Base-by-base conservation (phyloP, 345 rosid species). In the Noccaea caerulescens region DNA sequence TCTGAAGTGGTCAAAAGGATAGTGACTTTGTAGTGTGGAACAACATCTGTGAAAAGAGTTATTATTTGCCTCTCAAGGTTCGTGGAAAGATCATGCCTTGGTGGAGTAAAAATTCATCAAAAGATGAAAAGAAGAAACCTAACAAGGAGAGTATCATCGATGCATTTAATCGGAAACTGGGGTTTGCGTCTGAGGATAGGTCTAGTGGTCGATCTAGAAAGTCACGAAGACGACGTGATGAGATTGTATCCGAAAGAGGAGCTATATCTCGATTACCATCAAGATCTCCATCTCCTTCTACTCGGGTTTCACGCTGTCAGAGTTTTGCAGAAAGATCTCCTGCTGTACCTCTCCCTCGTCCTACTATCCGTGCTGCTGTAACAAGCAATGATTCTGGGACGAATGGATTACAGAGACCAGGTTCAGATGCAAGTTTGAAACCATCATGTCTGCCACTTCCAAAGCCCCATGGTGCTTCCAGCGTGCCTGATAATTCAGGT, bases 261-360 rank as follows among this genome's bases (percentile, higher is more conserved):
- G 85, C 86, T 53, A 76, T 77, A 27, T 91, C 95, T 72, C 84
- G 80, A 41, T 80, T 85, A 45, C 91, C 82, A 1, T 91, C 97
- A 5, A 84, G 91, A 69, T 87, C 91, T 20, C 83, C 89, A 1
- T 91, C 95, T 46, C 91, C 93, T 60, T 83, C 97, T 8, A 81
- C 81, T 51, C 81, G 77, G 58, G 97, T 88, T 47, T 72, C 87
- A 16, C 85, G 93, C 12, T 91, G 93, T 80, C 97, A 88, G 81
- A 91, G 95, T 71, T 91, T 91, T 75, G 86, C 81, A 3, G 97
- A 81, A 64, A 84, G 91, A 79, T 76, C 88, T 69, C 78, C 53
- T 73, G 88, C 97, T 9, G 91, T 87, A 33, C 97, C 97, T 63
- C 97, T 88, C 79, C 97, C 97, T 58, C 87, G 85, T 65, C 97